Percentiles rank a stretch among this genome's conserved stretches.
These are phyloP conservation scores for Saccharomycopsis sp. DNA, from an alignment of 805 yeast species.

Conservation along the genomic window DNA sequence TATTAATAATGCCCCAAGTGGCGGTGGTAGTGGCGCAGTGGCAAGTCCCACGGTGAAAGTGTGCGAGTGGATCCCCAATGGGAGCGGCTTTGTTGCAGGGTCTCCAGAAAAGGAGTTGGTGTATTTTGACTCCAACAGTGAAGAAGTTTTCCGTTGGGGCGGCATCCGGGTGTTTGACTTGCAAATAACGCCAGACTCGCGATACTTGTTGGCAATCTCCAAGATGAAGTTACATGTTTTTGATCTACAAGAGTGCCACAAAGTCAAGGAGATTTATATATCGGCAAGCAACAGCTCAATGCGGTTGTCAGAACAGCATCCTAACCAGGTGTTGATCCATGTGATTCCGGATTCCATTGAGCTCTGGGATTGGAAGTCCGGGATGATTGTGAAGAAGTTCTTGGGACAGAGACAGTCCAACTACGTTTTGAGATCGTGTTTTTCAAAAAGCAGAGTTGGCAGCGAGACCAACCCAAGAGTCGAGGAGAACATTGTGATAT, in stretches of 20 bases:
- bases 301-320: constrained; percentile 36
- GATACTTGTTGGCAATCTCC: constrained; percentile 52
- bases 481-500: constrained; percentile 61
- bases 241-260: constrained; percentile 35
- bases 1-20: neutral
- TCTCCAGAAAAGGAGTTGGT: constrained; percentile 64
- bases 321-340: constrained; percentile 46
- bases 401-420: constrained; percentile 66
- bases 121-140: constrained; percentile 34
- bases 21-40: constrained; percentile 22
- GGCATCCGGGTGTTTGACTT: constrained; percentile 56
- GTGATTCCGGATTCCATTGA: constrained; percentile 70
- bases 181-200: constrained; percentile 57
- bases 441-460: constrained; percentile 67
- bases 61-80: constrained; percentile 62
- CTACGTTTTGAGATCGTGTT: constrained; percentile 64
- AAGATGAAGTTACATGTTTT: constrained; percentile 57
- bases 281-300: constrained; percentile 59
- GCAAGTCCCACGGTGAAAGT: too few relatives aligned
- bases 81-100: constrained; percentile 53
- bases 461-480: too few relatives aligned
- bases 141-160: constrained; percentile 25
- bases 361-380: constrained; percentile 63
- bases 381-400: constrained; percentile 51
- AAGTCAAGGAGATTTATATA: constrained; percentile 39